Evolutionary conservation across 352 stramenopile species (phyloP).

Genomic region (Phytopythium helicoides): DNA sequence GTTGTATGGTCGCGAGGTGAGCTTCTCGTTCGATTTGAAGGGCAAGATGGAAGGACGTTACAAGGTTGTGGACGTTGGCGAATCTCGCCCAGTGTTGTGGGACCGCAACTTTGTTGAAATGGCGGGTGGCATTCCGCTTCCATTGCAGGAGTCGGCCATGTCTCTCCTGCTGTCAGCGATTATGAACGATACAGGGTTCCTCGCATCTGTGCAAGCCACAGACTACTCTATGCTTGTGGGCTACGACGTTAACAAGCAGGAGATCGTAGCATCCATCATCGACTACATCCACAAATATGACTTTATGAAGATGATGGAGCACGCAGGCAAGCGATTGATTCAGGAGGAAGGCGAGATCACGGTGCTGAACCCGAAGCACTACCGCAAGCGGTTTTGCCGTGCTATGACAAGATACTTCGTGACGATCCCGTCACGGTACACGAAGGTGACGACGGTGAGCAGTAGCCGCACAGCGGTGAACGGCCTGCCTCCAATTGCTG

Average conservation of each 20-base stretch:
- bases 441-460: conserved; percentile 71
- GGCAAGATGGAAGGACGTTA: conserved; percentile 87
- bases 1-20: conserved; percentile 81
- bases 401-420: conserved; percentile 91
- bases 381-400: conserved; percentile 79
- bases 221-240: conserved; percentile 89
- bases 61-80: conserved; percentile 30
- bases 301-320: conserved; percentile 90
- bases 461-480: conserved; percentile 9
- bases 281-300: conserved; percentile 92
- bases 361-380: conserved; percentile 84
- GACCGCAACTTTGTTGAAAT: conserved; percentile 89
- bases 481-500: conserved; percentile 23
- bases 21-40: conserved; percentile 87
- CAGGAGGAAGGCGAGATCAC: conserved; percentile 89
- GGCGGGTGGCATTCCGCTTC: conserved; percentile 73
- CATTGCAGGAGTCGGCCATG: conserved; percentile 80
- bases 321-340: conserved; percentile 84
- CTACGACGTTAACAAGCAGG: conserved; percentile 85
- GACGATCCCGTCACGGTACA: conserved; percentile 84
- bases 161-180: conserved; percentile 79
- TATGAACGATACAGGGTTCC: conserved; percentile 83
- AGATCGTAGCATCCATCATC: conserved; percentile 87
- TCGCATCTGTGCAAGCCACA: conserved; percentile 80
- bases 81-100: conserved; percentile 61